Evolutionary conservation across 768 basidiomycete species (phyloP).

Genomic region (Tricholoma matsutake): DNA sequence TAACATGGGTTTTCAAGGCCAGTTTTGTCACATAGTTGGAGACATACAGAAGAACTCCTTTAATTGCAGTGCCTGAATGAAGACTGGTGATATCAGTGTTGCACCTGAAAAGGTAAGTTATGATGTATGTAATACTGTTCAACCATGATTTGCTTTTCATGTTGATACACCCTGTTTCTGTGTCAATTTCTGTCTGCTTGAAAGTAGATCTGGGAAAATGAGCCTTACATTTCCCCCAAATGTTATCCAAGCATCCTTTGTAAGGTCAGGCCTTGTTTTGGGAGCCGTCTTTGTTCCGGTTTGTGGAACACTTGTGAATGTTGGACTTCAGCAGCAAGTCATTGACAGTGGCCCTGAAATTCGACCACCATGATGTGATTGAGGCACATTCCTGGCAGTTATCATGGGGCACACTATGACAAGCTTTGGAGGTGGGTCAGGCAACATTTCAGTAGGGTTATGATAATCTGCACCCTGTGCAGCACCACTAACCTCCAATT

Average conservation of each 20-base stretch:
- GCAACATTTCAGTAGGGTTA: slow-evolving; percentile 21
- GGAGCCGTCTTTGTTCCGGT: slow-evolving; percentile 9
- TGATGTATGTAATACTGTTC: slow-evolving; percentile 27
- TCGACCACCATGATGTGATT: slow-evolving; percentile 11
- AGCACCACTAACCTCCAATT: no score
- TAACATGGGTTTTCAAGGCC: slow-evolving; percentile 32
- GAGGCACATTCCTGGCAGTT: not conserved
- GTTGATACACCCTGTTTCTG: slow-evolving; percentile 23
- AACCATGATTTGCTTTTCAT: slow-evolving; percentile 33
- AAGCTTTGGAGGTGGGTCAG: slow-evolving; percentile 17
- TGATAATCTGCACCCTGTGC: not conserved
- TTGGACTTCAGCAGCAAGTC: slow-evolving; percentile 28
- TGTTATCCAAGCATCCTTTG: slow-evolving; percentile 25
- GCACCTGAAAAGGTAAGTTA: slow-evolving; percentile 33
- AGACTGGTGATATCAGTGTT: slow-evolving; percentile 39
- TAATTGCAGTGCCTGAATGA: slow-evolving; percentile 31
- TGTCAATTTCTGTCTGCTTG: slow-evolving; percentile 19
- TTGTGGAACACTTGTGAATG: slow-evolving; percentile 24
- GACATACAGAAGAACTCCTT: slow-evolving; percentile 23
- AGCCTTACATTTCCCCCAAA: slow-evolving; percentile 27
- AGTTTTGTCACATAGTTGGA: slow-evolving; percentile 44
- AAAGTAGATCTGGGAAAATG: slow-evolving; percentile 31
- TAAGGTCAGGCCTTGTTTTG: slow-evolving; percentile 2
- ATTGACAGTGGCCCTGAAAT: slow-evolving; percentile 20
- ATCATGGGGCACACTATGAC: not conserved